These are phyloP conservation scores for Acer negundo DNA, from an alignment of 345 rosid genomes.

Conservation along the genomic window DNA sequence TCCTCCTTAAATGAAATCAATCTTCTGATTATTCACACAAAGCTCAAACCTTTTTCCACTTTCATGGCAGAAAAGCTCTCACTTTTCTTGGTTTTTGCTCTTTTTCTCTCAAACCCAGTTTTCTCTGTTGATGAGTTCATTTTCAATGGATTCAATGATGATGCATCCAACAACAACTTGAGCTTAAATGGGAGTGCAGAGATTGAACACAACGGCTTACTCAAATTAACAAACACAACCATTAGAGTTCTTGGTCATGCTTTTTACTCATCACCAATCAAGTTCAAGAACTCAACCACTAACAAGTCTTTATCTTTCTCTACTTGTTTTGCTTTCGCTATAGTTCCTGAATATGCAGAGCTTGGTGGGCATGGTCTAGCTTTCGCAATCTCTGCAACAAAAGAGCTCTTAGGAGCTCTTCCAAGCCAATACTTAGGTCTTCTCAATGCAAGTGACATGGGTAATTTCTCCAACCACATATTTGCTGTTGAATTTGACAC, in stretches of 20 bases:
- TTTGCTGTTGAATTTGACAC: conserved; percentile 92
- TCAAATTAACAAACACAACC: conserved; percentile 58
- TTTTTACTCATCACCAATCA: conserved; percentile 65
- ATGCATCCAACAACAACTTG: conserved; percentile 30
- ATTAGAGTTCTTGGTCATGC: conserved; percentile 69
- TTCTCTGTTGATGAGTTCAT: conserved; percentile 39
- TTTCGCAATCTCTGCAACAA: conserved; percentile 61
- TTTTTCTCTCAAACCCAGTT: conserved; percentile 29
- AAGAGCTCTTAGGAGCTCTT: conserved; percentile 47
- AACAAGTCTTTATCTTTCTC: conserved; percentile 68
- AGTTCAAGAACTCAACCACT: conserved; percentile 46
- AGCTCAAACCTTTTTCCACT: background rate
- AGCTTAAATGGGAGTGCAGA: conserved; percentile 53
- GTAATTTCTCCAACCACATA: conserved; percentile 57
- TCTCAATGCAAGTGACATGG: conserved; percentile 46
- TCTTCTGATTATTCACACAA: background rate
- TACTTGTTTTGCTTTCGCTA: conserved; percentile 77
- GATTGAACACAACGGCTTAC: conserved; percentile 51
- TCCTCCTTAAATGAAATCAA: background rate
- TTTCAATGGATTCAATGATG: conserved; percentile 48
- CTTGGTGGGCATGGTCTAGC: conserved; percentile 92
- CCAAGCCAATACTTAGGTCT: conserved; percentile 78
- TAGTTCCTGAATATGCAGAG: conserved; percentile 54
- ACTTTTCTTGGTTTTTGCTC: conserved; percentile 34
- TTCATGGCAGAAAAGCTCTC: conserved; percentile 32